phyloP scores from a whole-genome alignment of 2,329 filamentous ascomycete genomes.

The Colletotrichum sp. region DNA sequence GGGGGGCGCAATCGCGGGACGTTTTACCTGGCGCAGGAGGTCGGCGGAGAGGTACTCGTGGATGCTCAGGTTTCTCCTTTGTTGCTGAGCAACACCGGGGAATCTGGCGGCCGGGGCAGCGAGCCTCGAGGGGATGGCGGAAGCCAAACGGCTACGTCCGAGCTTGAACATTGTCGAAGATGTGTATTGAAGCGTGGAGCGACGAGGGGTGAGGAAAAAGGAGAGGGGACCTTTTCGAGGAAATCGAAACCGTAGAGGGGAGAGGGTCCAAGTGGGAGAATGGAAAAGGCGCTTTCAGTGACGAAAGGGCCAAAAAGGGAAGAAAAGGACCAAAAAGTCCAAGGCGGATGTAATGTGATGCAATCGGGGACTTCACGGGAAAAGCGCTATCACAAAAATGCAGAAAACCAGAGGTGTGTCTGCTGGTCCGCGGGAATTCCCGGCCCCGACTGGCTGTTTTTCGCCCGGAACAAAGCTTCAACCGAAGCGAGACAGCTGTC shows the following conservation, averaged over 20 bases:
- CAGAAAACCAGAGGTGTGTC: slow-evolving; percentile 18
- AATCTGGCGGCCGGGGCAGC: slow-evolving; percentile 57
- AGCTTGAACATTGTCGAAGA: slow-evolving; percentile 79
- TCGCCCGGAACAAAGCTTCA: slow-evolving; percentile 18
- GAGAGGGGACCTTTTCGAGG: slow-evolving; percentile 4
- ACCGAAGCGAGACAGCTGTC: slow-evolving; percentile 13
- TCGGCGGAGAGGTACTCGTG: slow-evolving; percentile 98
- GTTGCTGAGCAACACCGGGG: slow-evolving; percentile 74
- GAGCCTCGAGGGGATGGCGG: slow-evolving; percentile 62
- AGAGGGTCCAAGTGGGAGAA: background rate
- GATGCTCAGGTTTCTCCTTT: slow-evolving; percentile 89
- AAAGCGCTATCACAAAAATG: slow-evolving; percentile 18
- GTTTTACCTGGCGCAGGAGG: slow-evolving; percentile 75
- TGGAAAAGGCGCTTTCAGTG: background rate
- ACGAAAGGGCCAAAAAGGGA: slow-evolving; percentile 19
- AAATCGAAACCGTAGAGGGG: background rate
- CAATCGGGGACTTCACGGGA: slow-evolving; percentile 13
- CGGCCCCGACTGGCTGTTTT: slow-evolving; percentile 9
- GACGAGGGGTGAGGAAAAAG: background rate
- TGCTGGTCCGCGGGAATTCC: slow-evolving; percentile 21
- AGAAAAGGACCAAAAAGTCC: background rate
- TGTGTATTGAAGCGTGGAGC: background rate
- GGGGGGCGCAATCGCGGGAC: slow-evolving; percentile 8
- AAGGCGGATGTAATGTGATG: slow-evolving; percentile 12
- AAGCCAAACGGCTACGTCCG: slow-evolving; percentile 80